Evolutionary conservation across 225 moss, liverwort and hornwort genomes (phyloP).

Genomic region (Sphagnum tenellum): DNA sequence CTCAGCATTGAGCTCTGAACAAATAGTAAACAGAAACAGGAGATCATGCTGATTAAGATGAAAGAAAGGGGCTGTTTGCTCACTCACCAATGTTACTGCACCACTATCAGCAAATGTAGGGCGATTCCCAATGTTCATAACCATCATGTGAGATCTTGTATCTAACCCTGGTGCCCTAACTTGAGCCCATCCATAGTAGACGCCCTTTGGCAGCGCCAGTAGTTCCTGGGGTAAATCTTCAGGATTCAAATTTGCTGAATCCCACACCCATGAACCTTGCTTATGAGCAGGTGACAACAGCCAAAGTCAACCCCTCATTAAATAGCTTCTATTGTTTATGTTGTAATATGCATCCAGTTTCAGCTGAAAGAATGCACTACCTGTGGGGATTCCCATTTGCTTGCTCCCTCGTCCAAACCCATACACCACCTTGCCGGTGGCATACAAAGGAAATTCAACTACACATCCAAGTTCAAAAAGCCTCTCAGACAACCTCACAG

Average conservation of each 20-base stretch:
- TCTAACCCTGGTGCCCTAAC: conserved; percentile 40
- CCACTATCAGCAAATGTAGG: conserved; percentile 74
- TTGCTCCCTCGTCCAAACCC: conserved; percentile 91
- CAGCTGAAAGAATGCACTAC: conserved; percentile 9
- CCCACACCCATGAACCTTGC: neutral
- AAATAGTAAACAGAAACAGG: neutral
- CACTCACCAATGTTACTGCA: conserved; percentile 47
- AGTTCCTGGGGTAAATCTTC: conserved; percentile 45
- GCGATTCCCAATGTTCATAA: conserved; percentile 82
- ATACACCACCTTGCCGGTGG: conserved; percentile 53
- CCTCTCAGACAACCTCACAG: neutral
- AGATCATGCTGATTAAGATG: neutral
- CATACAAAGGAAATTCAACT: conserved; percentile 51
- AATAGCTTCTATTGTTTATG: neutral
- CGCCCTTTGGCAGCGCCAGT: conserved; percentile 63
- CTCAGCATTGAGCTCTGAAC: no score
- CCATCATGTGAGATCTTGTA: conserved; percentile 69
- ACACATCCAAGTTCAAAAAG: conserved; percentile 21
- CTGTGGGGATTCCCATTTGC: conserved; percentile 88
- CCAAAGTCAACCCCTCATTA: neutral
- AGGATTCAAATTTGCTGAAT: conserved; percentile 69
- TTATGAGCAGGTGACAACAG: no score
- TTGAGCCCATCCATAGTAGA: conserved; percentile 89
- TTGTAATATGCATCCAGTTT: neutral
- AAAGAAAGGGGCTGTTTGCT: neutral